Conservation (phyloP, 805 yeast genomes). For the Zygoascus bituminiphila region DNA sequence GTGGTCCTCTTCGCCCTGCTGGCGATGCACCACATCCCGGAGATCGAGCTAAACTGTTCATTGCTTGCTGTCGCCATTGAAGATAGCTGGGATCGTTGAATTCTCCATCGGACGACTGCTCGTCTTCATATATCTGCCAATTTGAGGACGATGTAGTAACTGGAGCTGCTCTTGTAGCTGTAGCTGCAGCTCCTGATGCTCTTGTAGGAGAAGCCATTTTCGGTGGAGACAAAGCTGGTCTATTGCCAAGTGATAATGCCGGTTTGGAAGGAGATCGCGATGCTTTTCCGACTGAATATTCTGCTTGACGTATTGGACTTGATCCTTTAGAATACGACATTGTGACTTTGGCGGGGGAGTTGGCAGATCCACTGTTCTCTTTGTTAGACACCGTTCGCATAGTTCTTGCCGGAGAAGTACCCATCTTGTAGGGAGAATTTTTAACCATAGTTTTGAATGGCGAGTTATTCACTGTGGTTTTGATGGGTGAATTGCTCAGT, state of each 20-base stretch:
- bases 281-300: neutral
- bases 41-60: constrained; percentile 8
- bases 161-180: constrained; percentile 7
- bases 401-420: neutral
- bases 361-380: neutral
- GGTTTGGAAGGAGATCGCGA: neutral
- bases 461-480: too few relatives aligned
- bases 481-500: too few relatives aligned
- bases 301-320: neutral
- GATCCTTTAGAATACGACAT: neutral
- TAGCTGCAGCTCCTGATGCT: neutral
- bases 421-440: too few relatives aligned
- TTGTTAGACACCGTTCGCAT: neutral
- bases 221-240: neutral
- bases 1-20: constrained; percentile 2
- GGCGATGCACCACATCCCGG: constrained; percentile 2
- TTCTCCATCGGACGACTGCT: constrained; percentile 17
- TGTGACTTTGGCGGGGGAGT: neutral
- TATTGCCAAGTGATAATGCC: neutral
- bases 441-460: too few relatives aligned
- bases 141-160: constrained; percentile 10
- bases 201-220: neutral
- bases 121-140: constrained; percentile 15
- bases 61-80: constrained; percentile 14
- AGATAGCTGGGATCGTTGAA: constrained; percentile 7